phyloP scores from a whole-genome alignment of 495 filamentous ascomycete genomes.

The Venustampulla echinocandica region DNA sequence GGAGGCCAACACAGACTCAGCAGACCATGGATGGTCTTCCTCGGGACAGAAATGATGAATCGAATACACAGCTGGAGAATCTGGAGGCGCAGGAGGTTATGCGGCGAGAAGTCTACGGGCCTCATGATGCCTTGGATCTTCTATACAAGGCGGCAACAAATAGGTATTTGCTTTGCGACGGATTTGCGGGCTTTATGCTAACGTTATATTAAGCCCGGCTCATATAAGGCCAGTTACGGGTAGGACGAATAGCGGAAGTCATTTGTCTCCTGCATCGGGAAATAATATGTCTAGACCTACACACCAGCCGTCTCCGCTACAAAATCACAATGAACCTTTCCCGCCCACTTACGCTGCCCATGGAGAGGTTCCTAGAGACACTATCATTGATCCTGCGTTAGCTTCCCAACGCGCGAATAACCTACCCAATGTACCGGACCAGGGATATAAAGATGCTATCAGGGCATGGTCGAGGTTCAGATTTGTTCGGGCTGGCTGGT shows the following conservation, averaged over 20 bases:
- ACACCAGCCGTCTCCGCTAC: conserved; percentile 10
- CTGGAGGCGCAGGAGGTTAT: conserved; percentile 55
- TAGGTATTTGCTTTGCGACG: conserved; percentile 31
- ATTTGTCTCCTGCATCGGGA: conserved; percentile 17
- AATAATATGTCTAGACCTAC: conserved; percentile 1
- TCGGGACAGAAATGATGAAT: conserved; percentile 14
- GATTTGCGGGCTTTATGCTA: conserved; percentile 1
- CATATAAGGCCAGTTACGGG: conserved; percentile 28
- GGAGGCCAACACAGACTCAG: conserved; percentile 31
- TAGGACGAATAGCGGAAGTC: conserved; percentile 6
- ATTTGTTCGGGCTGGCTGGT: conserved; percentile 93
- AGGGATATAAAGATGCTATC: conserved; percentile 57
- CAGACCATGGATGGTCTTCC: conserved; percentile 8
- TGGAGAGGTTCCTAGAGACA: conserved; percentile 11
- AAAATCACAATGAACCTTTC: conserved; percentile 3
- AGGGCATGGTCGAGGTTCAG: conserved; percentile 82
- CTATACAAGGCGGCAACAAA: conserved; percentile 62
- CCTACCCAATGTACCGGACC: conserved; percentile 30
- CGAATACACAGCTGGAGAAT: conserved; percentile 36
- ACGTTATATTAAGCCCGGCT: conserved; percentile 15
- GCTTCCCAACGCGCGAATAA: conserved; percentile 4
- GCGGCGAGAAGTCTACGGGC: conserved; percentile 41
- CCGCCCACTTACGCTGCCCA: conserved; percentile 10
- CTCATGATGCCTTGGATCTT: conserved; percentile 61
- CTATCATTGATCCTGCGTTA: conserved; percentile 19